These are phyloP conservation scores for Venturia asperata DNA, from an alignment of 2,329 filamentous ascomycete species.

Conservation along the genomic window DNA sequence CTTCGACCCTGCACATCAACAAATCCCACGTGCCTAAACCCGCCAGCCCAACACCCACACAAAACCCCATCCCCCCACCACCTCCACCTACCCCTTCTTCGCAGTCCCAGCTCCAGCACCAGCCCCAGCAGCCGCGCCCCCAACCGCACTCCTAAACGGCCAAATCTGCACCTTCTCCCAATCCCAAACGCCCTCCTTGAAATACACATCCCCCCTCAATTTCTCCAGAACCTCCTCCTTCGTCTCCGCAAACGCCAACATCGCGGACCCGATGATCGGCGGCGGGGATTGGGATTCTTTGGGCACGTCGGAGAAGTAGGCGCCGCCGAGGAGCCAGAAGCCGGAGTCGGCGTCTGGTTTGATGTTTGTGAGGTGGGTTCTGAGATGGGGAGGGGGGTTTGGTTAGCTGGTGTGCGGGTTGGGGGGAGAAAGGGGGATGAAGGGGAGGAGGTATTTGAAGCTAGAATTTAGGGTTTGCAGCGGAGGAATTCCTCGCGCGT, in stretches of 20 bases:
- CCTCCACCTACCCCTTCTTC: not conserved
- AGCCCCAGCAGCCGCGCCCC: conserved; percentile 22
- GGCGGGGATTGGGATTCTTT: conserved; percentile 51
- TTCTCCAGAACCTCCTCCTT: conserved; percentile 62
- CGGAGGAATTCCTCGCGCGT: too few relatives aligned
- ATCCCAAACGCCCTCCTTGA: conserved; percentile 70
- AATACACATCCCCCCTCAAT: conserved; percentile 68
- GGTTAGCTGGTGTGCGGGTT: not conserved
- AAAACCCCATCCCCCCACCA: too few relatives aligned
- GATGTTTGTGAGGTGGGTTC: conserved; percentile 52
- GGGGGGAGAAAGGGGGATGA: too few relatives aligned
- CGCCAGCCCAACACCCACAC: too few relatives aligned
- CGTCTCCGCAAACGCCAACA: conserved; percentile 59
- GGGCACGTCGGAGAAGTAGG: conserved; percentile 33
- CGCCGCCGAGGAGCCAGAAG: conserved; percentile 56
- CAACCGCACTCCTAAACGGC: conserved; percentile 42
- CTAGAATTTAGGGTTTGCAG: too few relatives aligned
- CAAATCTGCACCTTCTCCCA: conserved; percentile 41
- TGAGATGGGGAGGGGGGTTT: conserved; percentile 21
- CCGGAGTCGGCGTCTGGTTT: conserved; percentile 48
- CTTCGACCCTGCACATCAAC: too few relatives aligned
- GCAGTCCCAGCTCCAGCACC: too few relatives aligned
- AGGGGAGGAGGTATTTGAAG: too few relatives aligned
- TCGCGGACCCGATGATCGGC: conserved; percentile 65
- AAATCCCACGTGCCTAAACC: too few relatives aligned